Percentiles rank a stretch among this genome's conserved stretches.
phyloP scores from a whole-genome alignment of 306 rosid genomes.

The Geum urbanum region DNA sequence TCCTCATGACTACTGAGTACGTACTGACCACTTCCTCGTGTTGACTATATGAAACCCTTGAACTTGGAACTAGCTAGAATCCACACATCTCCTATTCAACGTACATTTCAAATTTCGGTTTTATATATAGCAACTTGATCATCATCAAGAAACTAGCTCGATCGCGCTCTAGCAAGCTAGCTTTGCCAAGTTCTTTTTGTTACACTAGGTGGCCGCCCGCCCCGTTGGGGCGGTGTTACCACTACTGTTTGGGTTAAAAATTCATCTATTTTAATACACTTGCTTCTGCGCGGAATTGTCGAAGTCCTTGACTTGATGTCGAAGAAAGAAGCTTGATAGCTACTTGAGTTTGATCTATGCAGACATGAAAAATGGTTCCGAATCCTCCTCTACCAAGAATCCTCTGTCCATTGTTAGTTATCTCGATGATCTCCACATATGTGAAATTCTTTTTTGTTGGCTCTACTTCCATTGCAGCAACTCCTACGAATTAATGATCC shows the following conservation, averaged over 20 bases:
- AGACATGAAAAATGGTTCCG: conserved; percentile 36
- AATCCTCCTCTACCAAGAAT: conserved; percentile 41
- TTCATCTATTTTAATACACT: not conserved
- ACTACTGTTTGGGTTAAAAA: not conserved
- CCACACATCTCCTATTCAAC: no score
- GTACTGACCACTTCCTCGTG: no score
- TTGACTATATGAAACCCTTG: no score
- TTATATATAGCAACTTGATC: no score
- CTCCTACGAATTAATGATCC: not conserved
- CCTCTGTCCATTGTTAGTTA: conserved; percentile 11
- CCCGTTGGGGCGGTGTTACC: no score
- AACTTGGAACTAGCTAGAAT: no score
- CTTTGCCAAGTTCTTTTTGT: no score
- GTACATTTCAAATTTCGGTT: no score
- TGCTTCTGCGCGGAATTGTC: conserved; percentile 45
- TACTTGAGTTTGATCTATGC: conserved; percentile 30
- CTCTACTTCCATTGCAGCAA: not conserved
- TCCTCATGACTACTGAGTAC: no score
- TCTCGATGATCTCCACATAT: not conserved
- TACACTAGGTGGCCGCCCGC: no score
- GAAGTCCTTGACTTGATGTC: conserved; percentile 32
- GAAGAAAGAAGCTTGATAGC: conserved; percentile 44
- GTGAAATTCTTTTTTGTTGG: not conserved
- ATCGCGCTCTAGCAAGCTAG: no score
- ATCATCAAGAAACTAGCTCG: no score